Conservation (phyloP, 495 filamentous ascomycete genomes). For the Penicillium waksmanii region DNA sequence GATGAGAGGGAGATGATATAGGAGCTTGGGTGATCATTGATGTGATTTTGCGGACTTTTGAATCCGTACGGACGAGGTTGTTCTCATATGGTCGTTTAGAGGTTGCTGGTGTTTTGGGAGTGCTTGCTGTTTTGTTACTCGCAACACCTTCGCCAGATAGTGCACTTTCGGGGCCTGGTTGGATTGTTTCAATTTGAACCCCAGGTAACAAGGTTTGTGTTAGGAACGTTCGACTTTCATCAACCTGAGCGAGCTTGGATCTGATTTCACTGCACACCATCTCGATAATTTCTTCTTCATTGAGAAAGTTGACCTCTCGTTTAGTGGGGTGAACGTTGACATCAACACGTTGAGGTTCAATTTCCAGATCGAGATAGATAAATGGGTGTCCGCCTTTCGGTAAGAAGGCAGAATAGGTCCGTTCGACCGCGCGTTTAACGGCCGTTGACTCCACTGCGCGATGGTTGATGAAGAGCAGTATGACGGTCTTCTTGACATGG, state of each 20-base stretch:
- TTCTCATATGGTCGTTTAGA: constrained; percentile 77
- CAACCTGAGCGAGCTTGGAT: constrained; percentile 79
- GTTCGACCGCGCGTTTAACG: constrained; percentile 88
- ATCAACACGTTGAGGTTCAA: constrained; percentile 91
- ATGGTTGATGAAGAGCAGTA: constrained; percentile 97
- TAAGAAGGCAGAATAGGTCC: constrained; percentile 86
- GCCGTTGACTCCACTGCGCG: constrained; percentile 91
- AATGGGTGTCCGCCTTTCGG: constrained; percentile 97
- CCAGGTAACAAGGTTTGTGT: constrained; percentile 89
- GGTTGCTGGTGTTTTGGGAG: constrained; percentile 44
- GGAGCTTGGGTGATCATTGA: constrained; percentile 74
- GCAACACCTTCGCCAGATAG: constrained; percentile 18
- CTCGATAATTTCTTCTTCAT: constrained; percentile 96
- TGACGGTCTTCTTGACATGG: constrained; percentile 84
- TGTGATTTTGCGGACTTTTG: constrained; percentile 90
- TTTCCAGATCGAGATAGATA: constrained; percentile 88
- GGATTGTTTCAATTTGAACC: constrained; percentile 40
- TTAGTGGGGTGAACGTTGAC: constrained; percentile 99
- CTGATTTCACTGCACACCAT: constrained; percentile 82
- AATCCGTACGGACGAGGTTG: constrained; percentile 88
- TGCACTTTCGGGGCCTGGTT: constrained; percentile 14
- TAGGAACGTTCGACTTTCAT: constrained; percentile 92
- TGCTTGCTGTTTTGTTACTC: constrained; percentile 16
- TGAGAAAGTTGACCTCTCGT: constrained; percentile 95
- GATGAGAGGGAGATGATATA: constrained; percentile 24